These are phyloP conservation scores for Serpula lacrymans DNA, from an alignment of 768 basidiomycete species.

Conservation along the genomic window DNA sequence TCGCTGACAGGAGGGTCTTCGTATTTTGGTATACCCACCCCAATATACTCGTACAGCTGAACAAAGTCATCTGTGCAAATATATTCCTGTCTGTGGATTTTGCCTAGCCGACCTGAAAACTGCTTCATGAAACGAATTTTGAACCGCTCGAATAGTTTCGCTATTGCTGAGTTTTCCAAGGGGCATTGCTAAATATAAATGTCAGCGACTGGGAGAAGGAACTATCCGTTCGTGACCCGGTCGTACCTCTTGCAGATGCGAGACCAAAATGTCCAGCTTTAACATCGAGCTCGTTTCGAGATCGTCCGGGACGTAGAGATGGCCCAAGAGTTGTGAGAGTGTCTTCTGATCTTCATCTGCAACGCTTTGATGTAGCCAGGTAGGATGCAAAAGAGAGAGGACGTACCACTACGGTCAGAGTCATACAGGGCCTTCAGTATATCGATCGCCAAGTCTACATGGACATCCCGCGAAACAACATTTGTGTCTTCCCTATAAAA, in stretches of 20 bases:
- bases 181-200: constrained; percentile 49
- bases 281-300: constrained; percentile 38
- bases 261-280: constrained; percentile 45
- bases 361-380: not conserved
- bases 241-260: constrained; percentile 50
- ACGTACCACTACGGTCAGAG: constrained; percentile 43
- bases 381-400: not conserved
- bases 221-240: not conserved
- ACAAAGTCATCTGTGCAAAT: constrained; percentile 39
- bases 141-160: constrained; percentile 57
- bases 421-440: constrained; percentile 48
- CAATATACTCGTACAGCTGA: constrained; percentile 40
- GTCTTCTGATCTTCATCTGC: constrained; percentile 56
- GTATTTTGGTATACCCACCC: constrained; percentile 33
- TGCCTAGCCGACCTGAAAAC: constrained; percentile 40
- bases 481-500: too few species aligned
- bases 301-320: constrained; percentile 49
- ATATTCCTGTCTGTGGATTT: constrained; percentile 32
- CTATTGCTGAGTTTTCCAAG: constrained; percentile 48
- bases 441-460: constrained; percentile 57
- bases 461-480: constrained; percentile 31
- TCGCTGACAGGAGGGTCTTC: too few species aligned
- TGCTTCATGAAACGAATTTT: constrained; percentile 40
- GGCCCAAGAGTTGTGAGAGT: constrained; percentile 54
- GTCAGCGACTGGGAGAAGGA: constrained; percentile 1